These are phyloP conservation scores for Candida boidinii DNA, from an alignment of 805 yeast species.

Conservation along the genomic window DNA sequence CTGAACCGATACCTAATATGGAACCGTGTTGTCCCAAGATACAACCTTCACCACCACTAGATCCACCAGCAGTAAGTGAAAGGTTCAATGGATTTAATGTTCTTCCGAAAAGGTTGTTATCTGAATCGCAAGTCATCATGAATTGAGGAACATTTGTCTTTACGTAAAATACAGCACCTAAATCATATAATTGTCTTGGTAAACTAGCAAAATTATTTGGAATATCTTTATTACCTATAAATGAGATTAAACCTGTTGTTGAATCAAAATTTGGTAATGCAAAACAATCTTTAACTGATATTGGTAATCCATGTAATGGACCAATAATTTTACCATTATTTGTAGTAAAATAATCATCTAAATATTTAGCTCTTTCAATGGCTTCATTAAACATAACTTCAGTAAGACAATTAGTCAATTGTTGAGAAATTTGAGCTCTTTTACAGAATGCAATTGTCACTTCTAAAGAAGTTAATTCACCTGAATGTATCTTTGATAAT, in stretches of 20 bases:
- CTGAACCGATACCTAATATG: slow-evolving; percentile 51
- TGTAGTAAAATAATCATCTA: slow-evolving; percentile 10
- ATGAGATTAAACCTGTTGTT: slow-evolving; percentile 11
- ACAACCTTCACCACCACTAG: slow-evolving; percentile 61
- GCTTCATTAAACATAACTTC: slow-evolving; percentile 19
- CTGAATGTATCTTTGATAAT: slow-evolving; percentile 5
- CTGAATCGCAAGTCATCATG: slow-evolving; percentile 48
- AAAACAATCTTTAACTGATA: slow-evolving; percentile 47
- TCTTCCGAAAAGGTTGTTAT: slow-evolving; percentile 40
- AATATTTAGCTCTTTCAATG: slow-evolving; percentile 11
- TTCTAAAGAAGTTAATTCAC: slow-evolving; percentile 9
- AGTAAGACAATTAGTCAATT: slow-evolving; percentile 16
- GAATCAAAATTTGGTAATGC: slow-evolving; percentile 28
- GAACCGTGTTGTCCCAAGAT: slow-evolving; percentile 46
- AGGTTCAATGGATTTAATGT: slow-evolving; percentile 43
- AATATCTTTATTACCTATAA: slow-evolving; percentile 5
- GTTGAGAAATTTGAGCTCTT: slow-evolving; percentile 21
- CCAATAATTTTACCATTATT: slow-evolving; percentile 11
- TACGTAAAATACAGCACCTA: slow-evolving; percentile 15
- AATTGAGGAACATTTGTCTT: slow-evolving; percentile 40
- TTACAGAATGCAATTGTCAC: slow-evolving; percentile 20
- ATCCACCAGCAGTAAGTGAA: slow-evolving; percentile 48
- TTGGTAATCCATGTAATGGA: slow-evolving; percentile 20
- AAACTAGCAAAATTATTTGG: slow-evolving; percentile 9
- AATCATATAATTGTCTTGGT: slow-evolving; percentile 9